Conservation (phyloP, 78 protist species). For the Polysphondylium violaceum region DNA sequence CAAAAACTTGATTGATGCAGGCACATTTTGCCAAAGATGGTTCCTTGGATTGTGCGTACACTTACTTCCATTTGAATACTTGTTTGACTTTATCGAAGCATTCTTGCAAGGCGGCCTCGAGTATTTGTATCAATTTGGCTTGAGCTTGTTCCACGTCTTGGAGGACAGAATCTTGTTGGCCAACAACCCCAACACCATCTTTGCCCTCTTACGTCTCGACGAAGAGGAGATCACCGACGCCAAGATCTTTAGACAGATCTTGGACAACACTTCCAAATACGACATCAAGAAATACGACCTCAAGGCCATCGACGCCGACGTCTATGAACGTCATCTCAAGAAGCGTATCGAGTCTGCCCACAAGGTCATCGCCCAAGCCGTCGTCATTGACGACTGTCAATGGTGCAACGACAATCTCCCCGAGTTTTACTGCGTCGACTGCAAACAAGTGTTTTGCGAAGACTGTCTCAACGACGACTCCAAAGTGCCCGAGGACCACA, state of each 20-base stretch:
- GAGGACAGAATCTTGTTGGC: constrained; percentile 3
- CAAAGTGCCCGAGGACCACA: not conserved
- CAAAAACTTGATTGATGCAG: constrained; percentile 35
- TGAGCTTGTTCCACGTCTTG: constrained; percentile 11
- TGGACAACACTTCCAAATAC: not conserved
- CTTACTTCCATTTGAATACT: constrained; percentile 46
- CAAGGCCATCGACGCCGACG: constrained; percentile 4
- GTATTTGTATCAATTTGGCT: constrained; percentile 14
- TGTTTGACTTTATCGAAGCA: constrained; percentile 27
- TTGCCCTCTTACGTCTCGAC: constrained; percentile 15
- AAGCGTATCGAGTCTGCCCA: constrained; percentile 31
- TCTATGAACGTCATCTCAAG: constrained; percentile 7
- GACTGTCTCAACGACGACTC: constrained; percentile 30
- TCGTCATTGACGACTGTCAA: constrained; percentile 49
- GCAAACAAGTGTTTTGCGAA: constrained; percentile 49
- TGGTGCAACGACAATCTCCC: constrained; percentile 69
- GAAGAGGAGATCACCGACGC: not conserved
- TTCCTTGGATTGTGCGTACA: constrained; percentile 60
- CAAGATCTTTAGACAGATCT: not conserved
- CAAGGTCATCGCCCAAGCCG: constrained; percentile 9
- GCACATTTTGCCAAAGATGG: constrained; percentile 59
- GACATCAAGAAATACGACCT: constrained; percentile 8
- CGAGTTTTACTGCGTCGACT: constrained; percentile 47
- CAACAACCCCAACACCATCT: constrained; percentile 2
- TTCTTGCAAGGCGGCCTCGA: constrained; percentile 47